Base-by-base conservation (phyloP, 768 basidiomycete species). In the Boletus rubroflammeus region DNA sequence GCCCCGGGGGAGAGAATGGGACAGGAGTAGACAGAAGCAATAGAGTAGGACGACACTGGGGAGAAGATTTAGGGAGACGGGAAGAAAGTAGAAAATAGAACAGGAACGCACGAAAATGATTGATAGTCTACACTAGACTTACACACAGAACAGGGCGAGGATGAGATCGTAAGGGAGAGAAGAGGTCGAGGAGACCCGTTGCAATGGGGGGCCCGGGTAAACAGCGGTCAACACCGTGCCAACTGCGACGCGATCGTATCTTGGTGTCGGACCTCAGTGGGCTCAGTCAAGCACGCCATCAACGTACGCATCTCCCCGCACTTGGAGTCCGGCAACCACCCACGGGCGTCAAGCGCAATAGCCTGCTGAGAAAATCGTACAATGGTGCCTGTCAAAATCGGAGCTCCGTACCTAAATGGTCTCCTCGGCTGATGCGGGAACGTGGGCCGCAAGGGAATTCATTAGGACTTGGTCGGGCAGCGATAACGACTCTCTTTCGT, bases 221-320 rank as follows among this genome's bases (percentile, higher is more conserved):
- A 65, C 50, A 67, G 47, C 65, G 53, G 40, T 52, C 64, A 67
- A 65, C 54, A 67, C 36, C 14, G 7, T 17, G 19, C 17, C 19
- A 26, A 57, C 55, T 50, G 32, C 55, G 58, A 7, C 8, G 31
- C 32, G 51, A 48, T 60, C 47, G 57, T 31, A 46, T 38, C 47
- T n/a, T 19, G 15, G 8, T 26, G 28, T 19, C 15, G 11, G 9
- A 2, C 8, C 3, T 10, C 5, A 19, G 21, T 32, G 31, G 9
- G 31, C 25, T 34, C 42, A 6, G 23, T 29, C 36, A 31, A 50
- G 23, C 13, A 28, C n/a, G n/a, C 19, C 9, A 5, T 34, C 34
- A n/a, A n/a, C n/a, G n/a, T n/a, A 39, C 34, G 17, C 32, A 23
- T 26, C 39, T 32, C 39, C 53, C 19, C n/a, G 11, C 11, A 35